Conservation (phyloP, 768 basidiomycete genomes). For the Sarcodon aspratus region DNA sequence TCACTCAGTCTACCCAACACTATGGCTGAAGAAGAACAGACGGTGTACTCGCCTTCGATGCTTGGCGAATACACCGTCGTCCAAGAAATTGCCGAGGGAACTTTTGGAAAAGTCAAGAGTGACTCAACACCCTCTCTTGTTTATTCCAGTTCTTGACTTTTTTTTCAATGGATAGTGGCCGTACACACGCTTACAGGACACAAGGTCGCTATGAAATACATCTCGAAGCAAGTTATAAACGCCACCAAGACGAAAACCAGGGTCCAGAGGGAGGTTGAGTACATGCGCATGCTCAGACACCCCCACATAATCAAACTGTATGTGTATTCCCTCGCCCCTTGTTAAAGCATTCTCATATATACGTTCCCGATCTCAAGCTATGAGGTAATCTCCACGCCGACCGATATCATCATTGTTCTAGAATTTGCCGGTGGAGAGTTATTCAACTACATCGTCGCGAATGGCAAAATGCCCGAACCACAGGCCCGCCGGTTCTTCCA, state of each 20-base stretch:
- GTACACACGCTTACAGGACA: conserved; percentile 91
- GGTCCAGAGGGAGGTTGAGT: conserved; percentile 93
- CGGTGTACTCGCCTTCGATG: conserved; percentile 47
- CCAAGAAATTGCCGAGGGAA: conserved; percentile 87
- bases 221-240: conserved; percentile 88
- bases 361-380: conserved; percentile 33
- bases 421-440: conserved; percentile 95
- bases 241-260: conserved; percentile 85
- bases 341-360: conserved; percentile 4
- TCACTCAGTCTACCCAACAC: conserved; percentile 4
- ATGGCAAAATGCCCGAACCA: conserved; percentile 83
- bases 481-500: conserved; percentile 94
- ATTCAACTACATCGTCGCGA: conserved; percentile 95
- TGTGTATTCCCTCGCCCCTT: conserved; percentile 15
- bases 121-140: neutral
- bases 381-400: conserved; percentile 85
- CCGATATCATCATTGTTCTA: conserved; percentile 96
- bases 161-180: conserved; percentile 50
- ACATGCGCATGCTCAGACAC: conserved; percentile 88
- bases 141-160: neutral
- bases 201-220: conserved; percentile 95
- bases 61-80: conserved; percentile 88
- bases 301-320: conserved; percentile 98
- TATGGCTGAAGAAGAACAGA: conserved; percentile 15
- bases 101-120: conserved; percentile 99